Evolutionary conservation across 1,139 yeast genomes (phyloP), one percentile per base, ranked within the genome.

Genomic region (Suhomyces ambrosiae): DNA sequence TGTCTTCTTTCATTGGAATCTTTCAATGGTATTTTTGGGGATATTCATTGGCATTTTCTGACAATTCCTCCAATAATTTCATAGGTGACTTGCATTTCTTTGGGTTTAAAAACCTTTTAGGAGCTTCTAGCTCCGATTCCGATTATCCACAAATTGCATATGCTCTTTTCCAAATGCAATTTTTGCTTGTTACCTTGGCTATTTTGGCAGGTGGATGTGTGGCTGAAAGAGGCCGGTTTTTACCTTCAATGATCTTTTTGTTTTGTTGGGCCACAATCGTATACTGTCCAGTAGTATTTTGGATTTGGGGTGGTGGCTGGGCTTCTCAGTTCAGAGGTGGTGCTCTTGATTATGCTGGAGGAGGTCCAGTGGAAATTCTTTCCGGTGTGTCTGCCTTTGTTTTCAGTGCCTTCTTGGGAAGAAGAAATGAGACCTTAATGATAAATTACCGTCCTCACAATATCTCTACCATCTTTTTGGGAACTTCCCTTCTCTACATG

Each of bases 11-110:
- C 48, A 81, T 90, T n/a, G 90, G 88, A 2, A 71, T 80, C 37
- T 79, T 88, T 56, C 96, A 88, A 60, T 92, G 97, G 97, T 92
- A 89, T 62, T 88, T 92, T 57, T 92, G 97, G 97, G 97, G 97
- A 16, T 92, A 87, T 59, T 87, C 96, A 0, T 66, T 92, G 33
- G 95, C 97, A 3, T 89, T 92, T 54, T 81, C 92, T 1, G 55
- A 72, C 11, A 77, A 85, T 0, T 88, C 96, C 2, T 65, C 82
- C 26, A 88, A 89, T 61, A 80, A 83, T 28, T 92, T 81, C 58
- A 90, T 92, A 51, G 98, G 98, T 4, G 82, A 90, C 60, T 65
- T 92, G 50, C 80, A 80, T 52, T 74, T 81, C 35, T 87, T 90
- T 60, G 97, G 96, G 4, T 79, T 88, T 55, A 76, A 83, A 55